Evolutionary conservation across 306 rosid species (phyloP), one percentile per base, ranked within the genome.

Genomic region (Lagenaria siceraria): DNA sequence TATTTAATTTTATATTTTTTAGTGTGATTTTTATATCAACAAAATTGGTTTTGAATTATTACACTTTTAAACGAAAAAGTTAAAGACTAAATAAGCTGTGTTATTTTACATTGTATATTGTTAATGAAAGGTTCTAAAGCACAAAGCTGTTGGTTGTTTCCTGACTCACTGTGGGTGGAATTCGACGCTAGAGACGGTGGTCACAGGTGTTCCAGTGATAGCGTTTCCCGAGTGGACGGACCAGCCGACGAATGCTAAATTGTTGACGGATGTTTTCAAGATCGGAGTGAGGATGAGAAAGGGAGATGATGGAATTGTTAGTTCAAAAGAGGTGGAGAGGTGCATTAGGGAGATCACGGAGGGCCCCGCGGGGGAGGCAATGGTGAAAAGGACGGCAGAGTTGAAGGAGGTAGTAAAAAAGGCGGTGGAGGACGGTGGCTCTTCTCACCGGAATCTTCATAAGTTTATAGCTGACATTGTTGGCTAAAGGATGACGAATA

Each of bases 91-190:
- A 22, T 48, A 12, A 0, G 3, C 0, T 13, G 6, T 33, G 6
- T 33, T 33, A 0, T 40, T 2, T n/a, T n/a, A n/a, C n/a, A 7
- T 7, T 2, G 24, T 0, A 53, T 27, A 12, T 14, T 60, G 10
- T 12, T 60, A 25, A 60, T 38, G 5, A 46, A 59, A 60, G 65
- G 65, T 60, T 60, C 65, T 60, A 0, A 84, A 79, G 85, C 92
- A 90, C 83, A 63, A 77, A 14, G 81, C 96, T 0, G 79, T 90
- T 54, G 96, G 82, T 29, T 84, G 92, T 29, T 88, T 90, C 19
- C 2, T 90, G 69, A 88, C 87, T n/a, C 92, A 88, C 0, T 79
- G 88, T n/a, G 96, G 96, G 3, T 90, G 96, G 92, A 90, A 83
- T 80, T 90, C 96, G 0, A 78, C 79, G 29, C 83, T 88, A 0